Base-by-base conservation (phyloP, 768 basidiomycete genomes). In the Coprinopsis cinerea region DNA sequence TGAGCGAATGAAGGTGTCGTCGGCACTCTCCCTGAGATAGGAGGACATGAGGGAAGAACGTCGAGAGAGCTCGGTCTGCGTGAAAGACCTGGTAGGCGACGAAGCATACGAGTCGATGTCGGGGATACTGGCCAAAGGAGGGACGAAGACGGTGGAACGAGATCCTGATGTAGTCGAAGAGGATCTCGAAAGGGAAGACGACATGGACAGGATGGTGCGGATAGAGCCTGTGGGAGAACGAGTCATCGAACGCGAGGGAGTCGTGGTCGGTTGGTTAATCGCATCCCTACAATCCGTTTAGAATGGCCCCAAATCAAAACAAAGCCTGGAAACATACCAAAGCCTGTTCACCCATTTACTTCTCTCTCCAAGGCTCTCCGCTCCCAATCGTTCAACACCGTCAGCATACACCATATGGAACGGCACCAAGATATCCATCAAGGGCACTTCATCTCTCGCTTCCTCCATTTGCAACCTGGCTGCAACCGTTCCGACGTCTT, bases 401-500 rank as follows among this genome's bases (percentile, higher is more conserved):
- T 96, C 93, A 10, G 78, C 76, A 61, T 96, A 96, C 28, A 92
- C 61, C 72, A 96, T 77, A 62, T 94, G 92, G 67, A 96, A 95
- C 0, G 92, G 92, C 49, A 90, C 90, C 3, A 95, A 62, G 50
- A 81, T 75, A 53, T 92, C 86, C 71, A 85, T 70, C 53, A 90
- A 62, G 49, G 73, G 67, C 58, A 72, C 64, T 49, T 71, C 66
- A 57, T 73, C 74, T 44, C 69, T 54, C 15, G 40, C 35, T 60
- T 60, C 74, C 22, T 68, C 65, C 47, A 74, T 78, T 61, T 90
- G 85, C 47, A 73, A 65, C 49, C 73, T 71, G 1, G 92, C 92
- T 13, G 92, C 91, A 23, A 86, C 73, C 6, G 88, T 91, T 0
- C 93, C 93, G 4, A 94, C 83, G 60, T 95, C 93, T 52, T 89